These are phyloP conservation scores for Exophiala aquamarina DNA, from an alignment of 2,329 filamentous ascomycete species.

Conservation along the genomic window DNA sequence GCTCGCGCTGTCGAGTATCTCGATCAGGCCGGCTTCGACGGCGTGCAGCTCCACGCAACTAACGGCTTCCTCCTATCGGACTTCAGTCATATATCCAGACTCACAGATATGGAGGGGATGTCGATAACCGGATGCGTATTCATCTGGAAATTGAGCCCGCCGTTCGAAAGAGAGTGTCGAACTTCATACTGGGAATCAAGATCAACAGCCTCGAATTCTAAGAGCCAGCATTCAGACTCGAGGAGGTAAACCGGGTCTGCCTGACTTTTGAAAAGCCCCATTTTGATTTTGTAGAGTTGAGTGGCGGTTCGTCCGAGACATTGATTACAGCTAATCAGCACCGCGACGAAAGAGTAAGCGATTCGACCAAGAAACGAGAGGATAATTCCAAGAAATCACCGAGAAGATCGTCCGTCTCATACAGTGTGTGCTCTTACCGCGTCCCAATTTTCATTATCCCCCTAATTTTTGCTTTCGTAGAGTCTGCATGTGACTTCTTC, in stretches of 20 bases:
- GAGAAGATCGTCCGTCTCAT: background rate
- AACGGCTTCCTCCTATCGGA: constrained; percentile 64
- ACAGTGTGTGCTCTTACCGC: constrained; percentile 3
- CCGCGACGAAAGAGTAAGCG: constrained; percentile 35
- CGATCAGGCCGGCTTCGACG: constrained; percentile 61
- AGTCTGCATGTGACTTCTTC: constrained; percentile 19
- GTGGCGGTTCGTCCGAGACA: constrained; percentile 62
- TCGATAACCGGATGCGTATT: constrained; percentile 63
- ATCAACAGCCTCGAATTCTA: constrained; percentile 61
- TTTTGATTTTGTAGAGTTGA: constrained; percentile 56
- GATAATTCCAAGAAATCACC: constrained; percentile 23
- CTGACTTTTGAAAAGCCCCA: constrained; percentile 33
- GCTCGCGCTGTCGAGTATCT: constrained; percentile 62
- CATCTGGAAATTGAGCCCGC: constrained; percentile 53
- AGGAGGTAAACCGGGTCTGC: constrained; percentile 37
- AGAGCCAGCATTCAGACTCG: constrained; percentile 12
- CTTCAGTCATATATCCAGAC: constrained; percentile 61
- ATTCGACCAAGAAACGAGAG: constrained; percentile 57
- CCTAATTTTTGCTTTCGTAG: constrained; percentile 19
- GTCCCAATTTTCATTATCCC: constrained; percentile 18
- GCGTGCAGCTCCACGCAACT: constrained; percentile 49
- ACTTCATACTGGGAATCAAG: constrained; percentile 56
- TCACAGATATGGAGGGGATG: constrained; percentile 64
- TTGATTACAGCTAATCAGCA: too few relatives aligned
- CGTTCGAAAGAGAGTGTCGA: constrained; percentile 24